A percentile compares a stretch with the other conserved stretches of the same genome.
Conservation (phyloP, 1,284 basidiomycete genomes). For the Fistulina hepatica region DNA sequence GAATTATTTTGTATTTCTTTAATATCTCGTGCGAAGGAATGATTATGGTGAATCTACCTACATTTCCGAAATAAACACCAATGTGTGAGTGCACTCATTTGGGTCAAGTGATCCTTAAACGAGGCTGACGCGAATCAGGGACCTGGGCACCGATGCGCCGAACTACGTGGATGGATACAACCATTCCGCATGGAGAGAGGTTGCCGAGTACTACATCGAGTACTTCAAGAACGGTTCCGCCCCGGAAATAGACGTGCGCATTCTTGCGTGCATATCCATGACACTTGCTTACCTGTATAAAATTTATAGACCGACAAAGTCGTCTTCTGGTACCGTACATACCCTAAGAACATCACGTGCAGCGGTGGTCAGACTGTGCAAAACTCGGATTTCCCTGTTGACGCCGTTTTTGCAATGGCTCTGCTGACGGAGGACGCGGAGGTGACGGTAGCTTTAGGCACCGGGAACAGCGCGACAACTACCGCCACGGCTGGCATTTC, state of each 20-base stretch:
- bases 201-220: slow-evolving; percentile 25
- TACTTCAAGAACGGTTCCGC: slow-evolving; percentile 23
- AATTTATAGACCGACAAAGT: slow-evolving; percentile 20
- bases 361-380: slow-evolving; percentile 19
- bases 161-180: slow-evolving; percentile 23
- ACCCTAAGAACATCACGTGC: slow-evolving; percentile 21
- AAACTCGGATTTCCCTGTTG: slow-evolving; percentile 22
- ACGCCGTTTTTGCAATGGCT: slow-evolving; percentile 24
- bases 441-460: slow-evolving; percentile 23
- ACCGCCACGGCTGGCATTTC: slow-evolving; percentile 17
- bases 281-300: not conserved
- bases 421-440: slow-evolving; percentile 20
- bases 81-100: slow-evolving; percentile 11
- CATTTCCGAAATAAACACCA: slow-evolving; percentile 24
- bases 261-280: not conserved
- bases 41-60: slow-evolving; percentile 22
- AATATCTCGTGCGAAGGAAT: slow-evolving; percentile 17
- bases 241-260: slow-evolving; percentile 20
- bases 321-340: slow-evolving; percentile 26
- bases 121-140: too few species aligned
- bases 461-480: slow-evolving; percentile 17
- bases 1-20: too few species aligned
- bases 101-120: not conserved
- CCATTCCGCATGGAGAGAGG: slow-evolving; percentile 22
- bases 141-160: slow-evolving; percentile 13